These are phyloP conservation scores for Castanea crenata DNA, from an alignment of 306 rosid species.

Conservation along the genomic window DNA sequence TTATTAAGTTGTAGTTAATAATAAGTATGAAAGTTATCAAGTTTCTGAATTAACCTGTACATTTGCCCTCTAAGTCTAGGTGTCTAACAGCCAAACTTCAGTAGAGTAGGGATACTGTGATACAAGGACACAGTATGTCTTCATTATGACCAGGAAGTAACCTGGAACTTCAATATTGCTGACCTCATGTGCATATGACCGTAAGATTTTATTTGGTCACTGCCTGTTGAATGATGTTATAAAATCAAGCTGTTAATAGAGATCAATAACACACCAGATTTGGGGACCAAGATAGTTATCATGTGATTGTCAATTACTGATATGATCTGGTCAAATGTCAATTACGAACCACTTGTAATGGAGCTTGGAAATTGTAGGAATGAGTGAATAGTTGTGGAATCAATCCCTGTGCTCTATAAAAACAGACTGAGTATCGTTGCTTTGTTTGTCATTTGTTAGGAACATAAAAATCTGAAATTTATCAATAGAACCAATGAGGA, in stretches of 20 bases:
- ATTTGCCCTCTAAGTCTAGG: neutral
- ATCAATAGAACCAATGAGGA: neutral
- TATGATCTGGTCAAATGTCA: too few species aligned
- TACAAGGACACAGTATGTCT: neutral
- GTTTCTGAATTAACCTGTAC: neutral
- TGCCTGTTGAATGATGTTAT: neutral
- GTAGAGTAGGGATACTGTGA: too few species aligned
- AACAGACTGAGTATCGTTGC: neutral
- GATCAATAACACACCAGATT: neutral
- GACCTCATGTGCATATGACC: neutral
- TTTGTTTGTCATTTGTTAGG: neutral
- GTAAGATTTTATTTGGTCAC: neutral
- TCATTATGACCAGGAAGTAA: neutral
- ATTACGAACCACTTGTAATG: too few species aligned
- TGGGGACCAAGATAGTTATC: neutral
- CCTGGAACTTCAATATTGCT: neutral
- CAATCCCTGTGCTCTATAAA: neutral
- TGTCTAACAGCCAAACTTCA: neutral
- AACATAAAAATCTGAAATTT: neutral
- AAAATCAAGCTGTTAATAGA: neutral
- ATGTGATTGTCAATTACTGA: too few species aligned
- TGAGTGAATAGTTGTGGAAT: neutral
- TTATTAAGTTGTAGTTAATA: neutral
- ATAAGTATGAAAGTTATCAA: neutral
- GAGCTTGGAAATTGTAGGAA: neutral